phyloP scores from a whole-genome alignment of 108 stramenopile genomes.

The Fragilaria radians region DNA sequence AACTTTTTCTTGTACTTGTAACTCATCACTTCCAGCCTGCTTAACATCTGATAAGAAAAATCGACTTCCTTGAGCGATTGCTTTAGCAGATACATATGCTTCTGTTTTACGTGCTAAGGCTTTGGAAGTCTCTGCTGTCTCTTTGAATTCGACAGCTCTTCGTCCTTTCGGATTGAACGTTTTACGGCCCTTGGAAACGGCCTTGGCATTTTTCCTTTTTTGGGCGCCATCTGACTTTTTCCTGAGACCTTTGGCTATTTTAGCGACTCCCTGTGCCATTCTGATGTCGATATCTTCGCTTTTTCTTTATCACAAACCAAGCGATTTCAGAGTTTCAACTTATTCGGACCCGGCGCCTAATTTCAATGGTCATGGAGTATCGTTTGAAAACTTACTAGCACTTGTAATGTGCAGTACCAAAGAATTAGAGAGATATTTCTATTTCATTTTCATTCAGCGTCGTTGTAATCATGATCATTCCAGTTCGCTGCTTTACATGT shows the following conservation, averaged over 20 bases:
- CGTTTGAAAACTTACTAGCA: not conserved
- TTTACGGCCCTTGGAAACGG: constrained; percentile 33
- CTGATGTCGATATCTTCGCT: not conserved
- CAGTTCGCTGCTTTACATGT: constrained; percentile 99
- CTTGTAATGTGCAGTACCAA: not conserved
- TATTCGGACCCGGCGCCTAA: not conserved
- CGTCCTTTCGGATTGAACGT: constrained; percentile 50
- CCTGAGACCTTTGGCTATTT: constrained; percentile 25
- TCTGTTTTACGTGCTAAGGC: constrained; percentile 78
- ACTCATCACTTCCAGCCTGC: constrained; percentile 48
- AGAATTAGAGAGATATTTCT: not conserved
- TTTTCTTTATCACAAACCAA: not conserved
- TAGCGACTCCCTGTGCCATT: constrained; percentile 53
- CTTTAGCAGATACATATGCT: constrained; percentile 64
- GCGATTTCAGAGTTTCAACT: not conserved
- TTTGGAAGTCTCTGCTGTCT: constrained; percentile 53
- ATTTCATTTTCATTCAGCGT: not conserved
- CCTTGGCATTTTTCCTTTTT: constrained; percentile 11
- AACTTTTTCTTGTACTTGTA: constrained; percentile 30
- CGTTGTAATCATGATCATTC: constrained; percentile 89
- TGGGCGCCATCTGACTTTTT: constrained; percentile 5
- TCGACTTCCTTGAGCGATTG: constrained; percentile 42
- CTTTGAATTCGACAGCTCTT: constrained; percentile 23
- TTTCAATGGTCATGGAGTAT: not conserved
- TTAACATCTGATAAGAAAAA: constrained; percentile 72